phyloP scores from a whole-genome alignment of 2,329 filamentous ascomycete species.

The Trichoderma atrobrunneum region DNA sequence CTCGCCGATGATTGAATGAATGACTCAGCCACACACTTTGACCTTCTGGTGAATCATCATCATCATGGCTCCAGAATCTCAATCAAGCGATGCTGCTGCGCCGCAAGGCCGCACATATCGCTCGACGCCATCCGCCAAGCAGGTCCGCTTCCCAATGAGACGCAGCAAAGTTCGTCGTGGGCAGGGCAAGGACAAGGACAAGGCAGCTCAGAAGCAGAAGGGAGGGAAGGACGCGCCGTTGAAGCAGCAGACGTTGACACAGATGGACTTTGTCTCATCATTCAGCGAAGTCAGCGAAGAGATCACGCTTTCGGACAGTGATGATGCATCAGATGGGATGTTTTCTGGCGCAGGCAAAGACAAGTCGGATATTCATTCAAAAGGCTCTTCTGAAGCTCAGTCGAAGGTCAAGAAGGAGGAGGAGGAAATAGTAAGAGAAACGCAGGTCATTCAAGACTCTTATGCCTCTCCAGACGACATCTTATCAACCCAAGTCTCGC shows the following conservation, averaged over 20 bases:
- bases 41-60: neutral
- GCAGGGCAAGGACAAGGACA: slow-evolving; percentile 30
- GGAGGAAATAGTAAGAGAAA: slow-evolving; percentile 24
- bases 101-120: slow-evolving; percentile 40
- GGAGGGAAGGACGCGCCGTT: neutral
- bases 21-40: too few relatives aligned
- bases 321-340: slow-evolving; percentile 27
- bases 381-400: slow-evolving; percentile 21
- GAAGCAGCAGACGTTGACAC: slow-evolving; percentile 43
- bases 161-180: slow-evolving; percentile 30
- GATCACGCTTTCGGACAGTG: slow-evolving; percentile 29
- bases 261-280: slow-evolving; percentile 40
- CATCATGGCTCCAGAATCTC: slow-evolving; percentile 38
- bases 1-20: neutral
- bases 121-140: slow-evolving; percentile 37
- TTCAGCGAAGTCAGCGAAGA: slow-evolving; percentile 35
- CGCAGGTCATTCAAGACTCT: slow-evolving; percentile 44
- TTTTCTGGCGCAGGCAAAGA: neutral
- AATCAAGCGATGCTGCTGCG: slow-evolving; percentile 36
- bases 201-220: neutral
- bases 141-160: slow-evolving; percentile 39
- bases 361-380: slow-evolving; percentile 29
- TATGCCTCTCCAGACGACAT: slow-evolving; percentile 39
- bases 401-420: neutral
- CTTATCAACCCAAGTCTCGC: slow-evolving; percentile 23